Conservation (phyloP, 805 yeast genomes). For the Hanseniaspora taiwanica region DNA sequence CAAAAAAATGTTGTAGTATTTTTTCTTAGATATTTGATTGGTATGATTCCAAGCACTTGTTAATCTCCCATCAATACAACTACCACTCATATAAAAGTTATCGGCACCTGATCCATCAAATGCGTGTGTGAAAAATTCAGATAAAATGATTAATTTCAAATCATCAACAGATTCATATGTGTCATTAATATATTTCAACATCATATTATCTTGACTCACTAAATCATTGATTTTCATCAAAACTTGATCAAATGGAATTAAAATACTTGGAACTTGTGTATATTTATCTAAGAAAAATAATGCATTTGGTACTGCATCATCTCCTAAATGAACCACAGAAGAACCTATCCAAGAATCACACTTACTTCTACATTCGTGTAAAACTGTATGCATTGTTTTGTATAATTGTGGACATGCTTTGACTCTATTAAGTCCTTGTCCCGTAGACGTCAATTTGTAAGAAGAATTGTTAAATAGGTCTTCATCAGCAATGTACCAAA, state of each 20-base stretch:
- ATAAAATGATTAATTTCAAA: slow-evolving; percentile 33
- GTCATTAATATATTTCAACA: slow-evolving; percentile 36
- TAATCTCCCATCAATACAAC: slow-evolving; percentile 71
- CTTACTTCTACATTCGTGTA: slow-evolving; percentile 48
- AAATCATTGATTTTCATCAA: slow-evolving; percentile 39
- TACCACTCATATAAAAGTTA: slow-evolving; percentile 72
- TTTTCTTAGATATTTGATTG: slow-evolving; percentile 51
- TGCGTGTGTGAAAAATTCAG: slow-evolving; percentile 32
- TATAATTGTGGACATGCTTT: slow-evolving; percentile 60
- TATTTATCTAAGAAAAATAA: slow-evolving; percentile 68
- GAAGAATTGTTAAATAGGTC: slow-evolving; percentile 45
- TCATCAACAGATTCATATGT: slow-evolving; percentile 46
- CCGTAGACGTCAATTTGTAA: slow-evolving; percentile 56
- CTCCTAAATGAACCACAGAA: slow-evolving; percentile 69
- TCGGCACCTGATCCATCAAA: slow-evolving; percentile 77
- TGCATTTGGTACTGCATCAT: slow-evolving; percentile 75
- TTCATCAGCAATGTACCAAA: slow-evolving; percentile 68
- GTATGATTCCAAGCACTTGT: slow-evolving; percentile 81
- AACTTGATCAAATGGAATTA: slow-evolving; percentile 57
- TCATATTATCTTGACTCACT: slow-evolving; percentile 34
- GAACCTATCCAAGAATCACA: slow-evolving; percentile 70
- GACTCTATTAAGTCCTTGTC: slow-evolving; percentile 69
- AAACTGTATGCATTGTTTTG: slow-evolving; percentile 57
- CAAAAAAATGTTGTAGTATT: slow-evolving; percentile 47
- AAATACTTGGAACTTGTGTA: slow-evolving; percentile 63